A percentile compares a stretch with the other conserved stretches of the same genome.
Conservation (phyloP, 2,329 filamentous ascomycete genomes). For the Lasiodiplodia citricola region DNA sequence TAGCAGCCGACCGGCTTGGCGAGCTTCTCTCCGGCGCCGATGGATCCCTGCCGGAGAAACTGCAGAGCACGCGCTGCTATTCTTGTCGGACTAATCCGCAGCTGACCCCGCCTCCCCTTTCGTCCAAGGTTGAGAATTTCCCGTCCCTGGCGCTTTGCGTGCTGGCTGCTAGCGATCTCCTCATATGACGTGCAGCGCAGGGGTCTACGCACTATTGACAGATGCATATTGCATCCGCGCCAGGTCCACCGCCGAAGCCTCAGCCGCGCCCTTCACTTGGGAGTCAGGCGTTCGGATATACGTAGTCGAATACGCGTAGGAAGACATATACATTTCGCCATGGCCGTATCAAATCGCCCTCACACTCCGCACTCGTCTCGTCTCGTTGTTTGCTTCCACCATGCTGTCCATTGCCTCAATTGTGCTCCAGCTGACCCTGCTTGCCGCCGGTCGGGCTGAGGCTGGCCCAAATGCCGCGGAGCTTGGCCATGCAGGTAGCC, state of each 20-base stretch:
- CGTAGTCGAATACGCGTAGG: neutral
- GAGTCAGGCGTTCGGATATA: neutral
- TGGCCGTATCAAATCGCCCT: neutral
- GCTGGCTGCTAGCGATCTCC: constrained; percentile 7
- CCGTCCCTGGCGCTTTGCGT: constrained; percentile 4
- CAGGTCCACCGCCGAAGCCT: neutral
- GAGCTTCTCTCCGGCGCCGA: constrained; percentile 10
- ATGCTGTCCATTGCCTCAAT: constrained; percentile 2
- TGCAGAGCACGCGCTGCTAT: constrained; percentile 3
- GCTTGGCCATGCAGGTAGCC: constrained; percentile 12
- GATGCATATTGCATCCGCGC: constrained; percentile 15
- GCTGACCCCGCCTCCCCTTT: neutral
- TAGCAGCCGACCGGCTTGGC: constrained; percentile 14
- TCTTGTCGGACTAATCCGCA: neutral
- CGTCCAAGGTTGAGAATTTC: neutral
- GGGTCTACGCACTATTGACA: constrained; percentile 16
- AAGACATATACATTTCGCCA: constrained; percentile 7
- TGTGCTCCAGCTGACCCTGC: neutral
- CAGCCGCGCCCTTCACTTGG: neutral
- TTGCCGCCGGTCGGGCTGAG: neutral
- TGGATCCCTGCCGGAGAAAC: neutral
- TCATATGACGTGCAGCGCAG: constrained; percentile 22
- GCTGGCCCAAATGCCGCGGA: neutral
- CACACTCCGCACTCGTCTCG: neutral
- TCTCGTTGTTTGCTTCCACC: neutral